These are phyloP conservation scores for Aspergillus sp. DNA, from an alignment of 2,329 filamentous ascomycete species.

Conservation along the genomic window DNA sequence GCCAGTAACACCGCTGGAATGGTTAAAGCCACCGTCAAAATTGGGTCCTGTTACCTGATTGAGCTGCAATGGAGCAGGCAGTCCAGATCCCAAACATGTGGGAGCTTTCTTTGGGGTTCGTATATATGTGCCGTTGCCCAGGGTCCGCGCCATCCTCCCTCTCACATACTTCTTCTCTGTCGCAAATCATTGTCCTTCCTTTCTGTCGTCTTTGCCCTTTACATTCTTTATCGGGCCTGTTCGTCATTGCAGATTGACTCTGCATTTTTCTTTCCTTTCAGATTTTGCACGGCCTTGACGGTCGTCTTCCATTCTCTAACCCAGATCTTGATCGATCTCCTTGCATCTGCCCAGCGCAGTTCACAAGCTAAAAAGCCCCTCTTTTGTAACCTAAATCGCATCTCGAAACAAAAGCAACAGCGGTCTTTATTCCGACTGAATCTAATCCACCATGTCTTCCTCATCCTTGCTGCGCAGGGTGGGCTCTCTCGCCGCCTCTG, in stretches of 20 bases:
- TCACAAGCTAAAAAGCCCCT: neutral
- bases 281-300: conserved; percentile 26
- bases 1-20: conserved; percentile 11
- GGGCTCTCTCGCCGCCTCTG: conserved; percentile 36
- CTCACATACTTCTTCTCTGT: conserved; percentile 15
- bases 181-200: conserved; percentile 17
- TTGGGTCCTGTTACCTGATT: conserved; percentile 7
- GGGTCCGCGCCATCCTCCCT: conserved; percentile 11
- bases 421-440: neutral
- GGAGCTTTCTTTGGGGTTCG: neutral
- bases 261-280: conserved; percentile 16
- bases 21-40: conserved; percentile 7
- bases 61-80: conserved; percentile 5
- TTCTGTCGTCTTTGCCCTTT: conserved; percentile 12
- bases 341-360: conserved; percentile 6
- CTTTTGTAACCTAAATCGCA: neutral
- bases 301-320: conserved; percentile 25
- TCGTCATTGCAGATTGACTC: conserved; percentile 21
- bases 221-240: conserved; percentile 25
- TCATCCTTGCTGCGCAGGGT: conserved; percentile 35
- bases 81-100: conserved; percentile 8
- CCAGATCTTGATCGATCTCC: conserved; percentile 11
- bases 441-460: conserved; percentile 31
- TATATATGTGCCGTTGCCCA: conserved; percentile 14
- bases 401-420: neutral